Evolutionary conservation across 768 basidiomycete species (phyloP).

Genomic region (Mycena capillaripes): DNA sequence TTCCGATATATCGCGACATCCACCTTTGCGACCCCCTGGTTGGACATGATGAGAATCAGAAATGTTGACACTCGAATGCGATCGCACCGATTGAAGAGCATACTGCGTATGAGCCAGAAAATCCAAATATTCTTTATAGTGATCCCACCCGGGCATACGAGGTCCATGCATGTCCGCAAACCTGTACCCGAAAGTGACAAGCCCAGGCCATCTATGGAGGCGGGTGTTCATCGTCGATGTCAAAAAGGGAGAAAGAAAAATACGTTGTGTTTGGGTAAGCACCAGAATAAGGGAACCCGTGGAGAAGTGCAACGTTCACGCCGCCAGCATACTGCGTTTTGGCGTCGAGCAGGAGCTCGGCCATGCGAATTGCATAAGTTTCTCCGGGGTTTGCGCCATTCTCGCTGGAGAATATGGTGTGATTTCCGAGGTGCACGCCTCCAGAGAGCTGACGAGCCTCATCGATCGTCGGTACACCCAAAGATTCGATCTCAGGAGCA

Average conservation of each 20-base stretch:
- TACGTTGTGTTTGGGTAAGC: conserved; percentile 34
- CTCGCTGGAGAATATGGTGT: conserved; percentile 30
- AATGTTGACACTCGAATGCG: too few relatives aligned
- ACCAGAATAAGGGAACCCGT: conserved; percentile 37
- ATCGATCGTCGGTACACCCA: conserved; percentile 35
- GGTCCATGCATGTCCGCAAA: conserved; percentile 14
- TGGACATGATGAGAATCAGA: too few relatives aligned
- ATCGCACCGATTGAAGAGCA: conserved; percentile 29
- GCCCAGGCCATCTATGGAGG: conserved; percentile 17
- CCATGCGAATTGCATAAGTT: conserved; percentile 26
- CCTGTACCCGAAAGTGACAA: conserved; percentile 7
- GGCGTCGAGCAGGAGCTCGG: conserved; percentile 29
- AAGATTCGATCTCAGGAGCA: conserved; percentile 35
- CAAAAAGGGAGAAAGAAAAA: background rate
- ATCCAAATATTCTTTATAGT: conserved; percentile 34
- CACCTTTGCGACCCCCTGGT: conserved; percentile 34
- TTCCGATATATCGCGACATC: conserved; percentile 35
- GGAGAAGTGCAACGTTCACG: conserved; percentile 32
- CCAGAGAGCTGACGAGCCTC: conserved; percentile 33
- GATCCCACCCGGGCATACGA: conserved; percentile 32
- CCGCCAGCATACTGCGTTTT: conserved; percentile 35
- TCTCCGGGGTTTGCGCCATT: conserved; percentile 27
- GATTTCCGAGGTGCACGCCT: conserved; percentile 35
- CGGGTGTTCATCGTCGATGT: background rate
- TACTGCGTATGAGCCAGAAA: conserved; percentile 34